Evolutionary conservation across 352 stramenopile genomes (phyloP).

Genomic region (Phytophthora crassamura): DNA sequence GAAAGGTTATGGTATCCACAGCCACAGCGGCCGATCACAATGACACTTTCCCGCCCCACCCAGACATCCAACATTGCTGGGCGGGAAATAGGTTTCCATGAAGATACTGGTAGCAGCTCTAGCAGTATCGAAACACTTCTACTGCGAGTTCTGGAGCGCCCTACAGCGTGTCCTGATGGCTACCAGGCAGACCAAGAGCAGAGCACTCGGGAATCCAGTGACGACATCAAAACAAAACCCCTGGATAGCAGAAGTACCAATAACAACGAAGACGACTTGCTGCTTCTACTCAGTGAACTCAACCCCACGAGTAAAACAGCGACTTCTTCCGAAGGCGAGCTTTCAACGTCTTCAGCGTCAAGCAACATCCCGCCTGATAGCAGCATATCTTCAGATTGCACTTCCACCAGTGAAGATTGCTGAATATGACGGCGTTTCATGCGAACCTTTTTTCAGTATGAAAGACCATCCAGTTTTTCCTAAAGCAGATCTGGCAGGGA

Average conservation of each 20-base stretch:
- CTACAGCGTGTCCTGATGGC: conserved; percentile 6
- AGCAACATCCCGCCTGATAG: neutral
- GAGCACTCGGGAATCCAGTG: conserved; percentile 8
- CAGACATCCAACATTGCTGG: neutral
- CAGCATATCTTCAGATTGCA: neutral
- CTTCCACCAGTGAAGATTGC: conserved; percentile 1
- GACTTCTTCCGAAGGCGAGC: neutral
- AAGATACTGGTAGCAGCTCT: conserved; percentile 26
- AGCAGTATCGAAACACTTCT: conserved; percentile 46
- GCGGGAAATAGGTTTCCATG: neutral
- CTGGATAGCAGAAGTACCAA: conserved; percentile 19
- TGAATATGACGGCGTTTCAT: too few relatives aligned
- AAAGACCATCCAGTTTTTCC: conserved; percentile 28
- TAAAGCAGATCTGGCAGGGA: neutral
- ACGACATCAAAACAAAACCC: conserved; percentile 9
- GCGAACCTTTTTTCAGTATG: too few relatives aligned
- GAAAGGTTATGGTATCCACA: conserved; percentile 20
- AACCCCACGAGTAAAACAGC: conserved; percentile 10
- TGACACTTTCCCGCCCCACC: neutral
- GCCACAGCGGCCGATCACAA: neutral
- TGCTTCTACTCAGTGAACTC: conserved; percentile 22
- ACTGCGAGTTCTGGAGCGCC: conserved; percentile 29
- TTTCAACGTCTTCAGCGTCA: neutral
- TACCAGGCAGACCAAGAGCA: conserved; percentile 32
- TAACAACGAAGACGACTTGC: conserved; percentile 27